These are phyloP conservation scores for Aspergillus neotritici DNA, from an alignment of 2,329 filamentous ascomycete species.

Conservation along the genomic window DNA sequence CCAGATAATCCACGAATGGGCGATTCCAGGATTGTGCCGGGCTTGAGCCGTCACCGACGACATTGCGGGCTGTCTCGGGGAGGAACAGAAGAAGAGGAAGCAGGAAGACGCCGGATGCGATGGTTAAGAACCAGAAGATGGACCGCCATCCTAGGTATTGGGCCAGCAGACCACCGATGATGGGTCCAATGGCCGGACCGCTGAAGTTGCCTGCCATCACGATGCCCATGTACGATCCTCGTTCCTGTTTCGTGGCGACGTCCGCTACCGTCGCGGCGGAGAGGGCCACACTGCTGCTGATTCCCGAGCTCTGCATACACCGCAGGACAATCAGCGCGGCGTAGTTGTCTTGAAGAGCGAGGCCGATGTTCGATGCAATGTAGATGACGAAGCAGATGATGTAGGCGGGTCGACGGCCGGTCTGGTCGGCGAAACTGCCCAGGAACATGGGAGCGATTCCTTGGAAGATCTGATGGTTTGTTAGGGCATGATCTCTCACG, in stretches of 20 bases:
- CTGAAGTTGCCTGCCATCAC: slow-evolving; percentile 52
- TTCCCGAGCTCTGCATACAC: slow-evolving; percentile 39
- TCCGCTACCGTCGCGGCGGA: slow-evolving; percentile 38
- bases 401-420: slow-evolving; percentile 48
- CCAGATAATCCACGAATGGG: slow-evolving; percentile 18
- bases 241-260: slow-evolving; percentile 32
- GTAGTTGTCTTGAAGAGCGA: slow-evolving; percentile 36
- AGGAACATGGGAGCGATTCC: slow-evolving; percentile 50
- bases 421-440: slow-evolving; percentile 48
- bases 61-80: slow-evolving; percentile 46
- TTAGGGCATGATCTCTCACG: too few species aligned
- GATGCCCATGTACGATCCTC: slow-evolving; percentile 50
- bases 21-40: slow-evolving; percentile 21
- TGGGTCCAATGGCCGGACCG: slow-evolving; percentile 49
- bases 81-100: slow-evolving; percentile 52
- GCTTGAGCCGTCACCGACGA: slow-evolving; percentile 35
- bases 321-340: slow-evolving; percentile 35
- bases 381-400: slow-evolving; percentile 49
- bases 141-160: slow-evolving; percentile 58
- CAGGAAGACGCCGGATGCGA: slow-evolving; percentile 47
- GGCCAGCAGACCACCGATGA: slow-evolving; percentile 60
- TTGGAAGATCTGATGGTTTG: slow-evolving; percentile 43
- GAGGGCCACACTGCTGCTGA: slow-evolving; percentile 38
- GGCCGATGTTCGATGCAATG: slow-evolving; percentile 36
- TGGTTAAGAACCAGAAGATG: slow-evolving; percentile 65